A percentile compares a stretch with the other conserved stretches of the same genome.
Conservation (phyloP, 495 filamentous ascomycete genomes). For the Penicillium dipodomyicola region DNA sequence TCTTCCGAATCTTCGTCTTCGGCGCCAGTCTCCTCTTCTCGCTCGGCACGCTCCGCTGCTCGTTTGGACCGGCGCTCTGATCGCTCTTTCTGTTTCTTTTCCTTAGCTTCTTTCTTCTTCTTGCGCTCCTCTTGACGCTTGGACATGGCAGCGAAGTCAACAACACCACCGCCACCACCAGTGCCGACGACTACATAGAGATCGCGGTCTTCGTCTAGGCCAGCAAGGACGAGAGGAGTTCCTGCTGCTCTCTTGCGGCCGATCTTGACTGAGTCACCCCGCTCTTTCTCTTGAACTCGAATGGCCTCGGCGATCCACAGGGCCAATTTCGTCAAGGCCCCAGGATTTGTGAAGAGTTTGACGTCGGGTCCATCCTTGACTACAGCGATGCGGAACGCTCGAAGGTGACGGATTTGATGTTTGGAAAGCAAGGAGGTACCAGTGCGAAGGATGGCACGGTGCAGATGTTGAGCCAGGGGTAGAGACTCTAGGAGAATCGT, state of each 20-base stretch:
- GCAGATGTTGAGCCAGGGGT: conserved; percentile 81
- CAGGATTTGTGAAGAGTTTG: conserved; percentile 81
- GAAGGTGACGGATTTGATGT: conserved; percentile 85
- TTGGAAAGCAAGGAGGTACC: conserved; percentile 89
- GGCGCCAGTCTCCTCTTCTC: conserved; percentile 48
- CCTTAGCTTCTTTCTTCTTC: conserved; percentile 57
- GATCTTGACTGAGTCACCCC: conserved; percentile 63
- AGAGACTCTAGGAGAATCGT: conserved; percentile 63
- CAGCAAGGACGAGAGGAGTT: conserved; percentile 84
- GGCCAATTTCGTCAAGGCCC: conserved; percentile 86
- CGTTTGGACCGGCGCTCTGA: conserved; percentile 55
- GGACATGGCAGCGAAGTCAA: conserved; percentile 61
- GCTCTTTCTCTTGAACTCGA: conserved; percentile 79
- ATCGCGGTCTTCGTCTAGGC: conserved; percentile 81
- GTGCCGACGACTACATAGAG: conserved; percentile 91
- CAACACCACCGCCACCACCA: conserved; percentile 64
- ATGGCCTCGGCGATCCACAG: conserved; percentile 94
- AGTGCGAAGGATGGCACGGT: conserved; percentile 89
- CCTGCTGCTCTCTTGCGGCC: conserved; percentile 57
- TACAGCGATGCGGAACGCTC: conserved; percentile 90
- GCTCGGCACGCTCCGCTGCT: conserved; percentile 44
- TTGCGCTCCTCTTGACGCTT: conserved; percentile 63
- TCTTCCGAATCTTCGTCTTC: conserved; percentile 61
- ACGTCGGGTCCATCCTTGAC: conserved; percentile 95
- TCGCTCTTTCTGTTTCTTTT: conserved; percentile 59